A percentile compares a stretch with the other conserved stretches of the same genome.
phyloP scores from a whole-genome alignment of 2,329 filamentous ascomycete species.

The Chaetomiaceae sp. region DNA sequence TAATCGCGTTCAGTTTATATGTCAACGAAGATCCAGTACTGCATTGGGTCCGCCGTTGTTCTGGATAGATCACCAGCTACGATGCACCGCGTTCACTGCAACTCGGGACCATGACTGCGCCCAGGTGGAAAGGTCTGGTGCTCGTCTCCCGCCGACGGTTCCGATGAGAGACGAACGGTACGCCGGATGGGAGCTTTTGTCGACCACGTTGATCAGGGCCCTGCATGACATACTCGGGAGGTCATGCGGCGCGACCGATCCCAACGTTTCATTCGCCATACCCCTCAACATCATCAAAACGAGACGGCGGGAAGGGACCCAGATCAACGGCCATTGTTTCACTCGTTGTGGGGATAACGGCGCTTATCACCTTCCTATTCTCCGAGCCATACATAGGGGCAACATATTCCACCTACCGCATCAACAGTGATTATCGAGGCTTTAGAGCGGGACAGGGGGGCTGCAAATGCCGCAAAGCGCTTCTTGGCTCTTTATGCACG shows the following conservation, averaged over 20 bases:
- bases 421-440: not conserved
- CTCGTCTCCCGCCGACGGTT: not conserved
- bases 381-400: not conserved
- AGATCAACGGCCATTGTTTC: not conserved
- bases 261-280: not conserved
- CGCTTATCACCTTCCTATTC: not conserved
- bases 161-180: not conserved
- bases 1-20: not conserved
- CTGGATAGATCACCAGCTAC: too few relatives aligned
- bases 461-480: conserved; percentile 14
- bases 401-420: not conserved
- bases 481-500: conserved; percentile 5
- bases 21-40: not conserved
- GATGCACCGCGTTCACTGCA: too few relatives aligned
- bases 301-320: not conserved
- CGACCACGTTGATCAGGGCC: not conserved
- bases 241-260: not conserved
- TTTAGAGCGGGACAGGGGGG: not conserved
- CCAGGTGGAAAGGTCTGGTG: not conserved
- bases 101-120: too few relatives aligned
- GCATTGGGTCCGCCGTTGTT: not conserved
- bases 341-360: not conserved
- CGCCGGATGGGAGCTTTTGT: not conserved
- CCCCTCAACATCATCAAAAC: not conserved
- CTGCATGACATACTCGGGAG: not conserved